phyloP scores from a whole-genome alignment of 2,329 filamentous ascomycete species.

The Cercospora sesami region DNA sequence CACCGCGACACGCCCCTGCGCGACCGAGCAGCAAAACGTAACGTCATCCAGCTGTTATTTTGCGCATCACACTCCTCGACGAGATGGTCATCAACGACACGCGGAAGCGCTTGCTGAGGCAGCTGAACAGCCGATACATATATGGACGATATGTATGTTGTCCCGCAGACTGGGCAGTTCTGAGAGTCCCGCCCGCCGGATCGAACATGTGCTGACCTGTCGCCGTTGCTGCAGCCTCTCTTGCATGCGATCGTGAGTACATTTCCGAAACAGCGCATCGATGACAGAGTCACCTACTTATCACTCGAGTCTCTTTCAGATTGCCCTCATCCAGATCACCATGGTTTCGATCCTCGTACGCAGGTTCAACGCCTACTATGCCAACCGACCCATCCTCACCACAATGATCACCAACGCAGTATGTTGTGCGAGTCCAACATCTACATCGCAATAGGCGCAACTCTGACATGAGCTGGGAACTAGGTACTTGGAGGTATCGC shows the following conservation, averaged over 20 bases:
- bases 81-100: constrained; percentile 48
- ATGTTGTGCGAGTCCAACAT: constrained; percentile 41
- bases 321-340: constrained; percentile 86
- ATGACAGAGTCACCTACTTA: not conserved
- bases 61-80: not conserved
- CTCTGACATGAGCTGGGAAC: constrained; percentile 10
- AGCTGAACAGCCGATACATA: constrained; percentile 70
- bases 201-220: constrained; percentile 69
- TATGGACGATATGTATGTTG: constrained; percentile 70
- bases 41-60: constrained; percentile 5
- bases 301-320: constrained; percentile 31
- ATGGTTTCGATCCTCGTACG: constrained; percentile 78
- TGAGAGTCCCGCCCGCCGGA: not conserved
- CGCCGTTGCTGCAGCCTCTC: constrained; percentile 69
- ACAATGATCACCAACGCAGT: constrained; percentile 99
- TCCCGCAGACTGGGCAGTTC: not conserved
- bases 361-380: constrained; percentile 93
- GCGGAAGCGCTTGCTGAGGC: constrained; percentile 57
- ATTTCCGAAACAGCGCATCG: not conserved
- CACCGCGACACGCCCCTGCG: constrained; percentile 4
- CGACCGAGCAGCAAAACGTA: constrained; percentile 1
- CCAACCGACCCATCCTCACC: constrained; percentile 89
- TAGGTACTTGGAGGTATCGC: constrained; percentile 86
- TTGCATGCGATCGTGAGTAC: constrained; percentile 64
- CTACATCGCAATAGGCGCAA: not conserved